Evolutionary conservation across 2,329 filamentous ascomycete genomes (phyloP).

Genomic region (Penicillium sp.): DNA sequence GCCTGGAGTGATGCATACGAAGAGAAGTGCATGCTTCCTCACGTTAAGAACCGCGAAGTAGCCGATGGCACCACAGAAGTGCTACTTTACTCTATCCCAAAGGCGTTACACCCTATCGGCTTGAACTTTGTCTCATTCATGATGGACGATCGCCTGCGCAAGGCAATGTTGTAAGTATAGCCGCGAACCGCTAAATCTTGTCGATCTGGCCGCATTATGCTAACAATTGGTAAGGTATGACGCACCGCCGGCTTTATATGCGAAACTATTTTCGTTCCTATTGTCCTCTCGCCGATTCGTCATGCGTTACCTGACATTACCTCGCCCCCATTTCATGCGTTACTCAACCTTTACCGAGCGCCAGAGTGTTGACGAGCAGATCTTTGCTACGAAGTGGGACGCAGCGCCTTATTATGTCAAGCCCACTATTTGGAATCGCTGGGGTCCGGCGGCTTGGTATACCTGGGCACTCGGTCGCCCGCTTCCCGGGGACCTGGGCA

Average conservation of each 20-base stretch:
- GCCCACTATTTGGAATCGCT: conserved; percentile 65
- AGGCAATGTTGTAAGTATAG: conserved; percentile 65
- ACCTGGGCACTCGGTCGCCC: conserved; percentile 52
- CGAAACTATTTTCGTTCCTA: conserved; percentile 49
- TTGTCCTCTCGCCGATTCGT: conserved; percentile 60
- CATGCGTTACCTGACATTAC: conserved; percentile 64
- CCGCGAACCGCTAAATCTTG: background rate
- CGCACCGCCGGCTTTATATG: conserved; percentile 40
- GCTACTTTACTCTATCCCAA: conserved; percentile 62
- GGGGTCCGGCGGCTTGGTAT: conserved; percentile 62
- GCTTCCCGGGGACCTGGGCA: conserved; percentile 54
- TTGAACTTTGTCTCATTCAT: conserved; percentile 61
- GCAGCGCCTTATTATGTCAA: conserved; percentile 70
- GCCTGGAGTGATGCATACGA: conserved; percentile 65
- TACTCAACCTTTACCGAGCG: conserved; percentile 48
- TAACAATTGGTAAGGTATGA: conserved; percentile 40
- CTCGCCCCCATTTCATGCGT: conserved; percentile 55
- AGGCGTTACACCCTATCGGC: conserved; percentile 51
- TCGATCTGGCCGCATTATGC: background rate
- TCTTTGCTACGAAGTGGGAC: conserved; percentile 59
- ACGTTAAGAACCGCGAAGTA: conserved; percentile 54
- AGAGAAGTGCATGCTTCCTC: conserved; percentile 60
- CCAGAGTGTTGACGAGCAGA: conserved; percentile 60
- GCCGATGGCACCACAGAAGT: conserved; percentile 66
- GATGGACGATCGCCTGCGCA: conserved; percentile 67